Base-by-base conservation (phyloP, 2,329 filamentous ascomycete genomes). In the Trichoderma gracile region DNA sequence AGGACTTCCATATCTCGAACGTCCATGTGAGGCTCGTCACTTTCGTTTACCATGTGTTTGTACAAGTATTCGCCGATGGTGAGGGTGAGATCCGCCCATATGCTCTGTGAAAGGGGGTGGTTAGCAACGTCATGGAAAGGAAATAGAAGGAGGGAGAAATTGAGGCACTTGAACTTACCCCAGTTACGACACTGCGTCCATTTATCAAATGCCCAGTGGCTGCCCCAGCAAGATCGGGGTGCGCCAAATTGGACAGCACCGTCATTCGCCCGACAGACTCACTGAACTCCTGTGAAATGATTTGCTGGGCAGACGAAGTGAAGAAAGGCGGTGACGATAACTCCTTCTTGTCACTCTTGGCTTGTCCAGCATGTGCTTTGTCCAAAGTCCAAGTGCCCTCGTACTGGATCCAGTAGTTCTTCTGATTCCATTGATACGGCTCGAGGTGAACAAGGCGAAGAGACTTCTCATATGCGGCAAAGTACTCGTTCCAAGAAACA, bases 401-500 rank as follows among this genome's bases (percentile, higher is more conserved):
- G 17, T 67, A 86, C 67, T 81, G 78, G 42, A 85, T 79, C 84
- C 84, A 86, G 73, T 92, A 91, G 68, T 84, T 87, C 80, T 91
- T 91, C 71, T 85, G 47, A 8, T 59, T 40, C 59, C 59, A 66
- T 46, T n/a, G 38, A 21, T 66, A 66, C 1, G 59, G 2, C 15
- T 53, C 50, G 6, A 8, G 64, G 54, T 27, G 62, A n/a, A n/a
- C 19, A 7, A 58, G 43, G 7, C 55, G 43, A 23, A 46, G 42
- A 12, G 42, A 21, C 10, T 33, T 30, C 10, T 46, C 40, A 30
- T 25, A 17, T 65, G 66, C 80, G 81, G 68, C 78, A 69, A 89
- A 85, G 73, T 84, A 89, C 74, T 91, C 89, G 68, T 86, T 84
- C 84, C 90, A 93, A 72, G 88, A 81, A 66, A 93, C 78, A 57